Evolutionary conservation across 192 early-diverging fungal genomes (phyloP).

Genomic region (Mycoemilia scoparia): DNA sequence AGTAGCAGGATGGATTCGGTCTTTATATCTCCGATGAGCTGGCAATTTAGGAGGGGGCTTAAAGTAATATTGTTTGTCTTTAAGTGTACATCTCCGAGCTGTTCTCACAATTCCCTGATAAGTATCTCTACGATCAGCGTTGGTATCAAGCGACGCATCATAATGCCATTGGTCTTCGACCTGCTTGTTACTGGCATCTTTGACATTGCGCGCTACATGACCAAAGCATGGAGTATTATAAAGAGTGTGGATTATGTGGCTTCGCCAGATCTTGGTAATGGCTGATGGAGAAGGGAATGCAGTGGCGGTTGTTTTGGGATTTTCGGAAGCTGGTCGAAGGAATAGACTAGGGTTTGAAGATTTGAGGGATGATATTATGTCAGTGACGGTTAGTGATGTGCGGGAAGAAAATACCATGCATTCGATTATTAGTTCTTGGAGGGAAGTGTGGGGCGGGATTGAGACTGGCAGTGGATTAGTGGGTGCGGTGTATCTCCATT

Average conservation of each 20-base stretch:
- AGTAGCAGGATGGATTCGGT: too few species aligned
- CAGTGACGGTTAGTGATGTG: slow-evolving; percentile 30
- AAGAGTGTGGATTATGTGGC: slow-evolving; percentile 19
- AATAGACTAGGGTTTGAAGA: too few species aligned
- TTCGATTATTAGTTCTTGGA: slow-evolving; percentile 20
- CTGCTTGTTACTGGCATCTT: slow-evolving; percentile 28
- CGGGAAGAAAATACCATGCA: slow-evolving; percentile 33
- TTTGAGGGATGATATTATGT: too few species aligned
- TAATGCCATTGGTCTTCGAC: slow-evolving; percentile 35
- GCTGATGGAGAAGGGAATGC: slow-evolving; percentile 14
- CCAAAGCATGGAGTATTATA: slow-evolving; percentile 28
- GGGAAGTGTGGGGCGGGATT: slow-evolving; percentile 3
- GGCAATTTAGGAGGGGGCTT: slow-evolving; percentile 33
- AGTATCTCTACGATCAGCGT: slow-evolving; percentile 18
- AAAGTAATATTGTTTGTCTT: slow-evolving; percentile 33
- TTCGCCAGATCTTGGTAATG: slow-evolving; percentile 12
- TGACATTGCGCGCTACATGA: slow-evolving; percentile 28
- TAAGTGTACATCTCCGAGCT: slow-evolving; percentile 31
- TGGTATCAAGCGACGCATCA: slow-evolving; percentile 21
- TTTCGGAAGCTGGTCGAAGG: too few species aligned
- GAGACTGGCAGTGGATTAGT: slow-evolving; percentile 8
- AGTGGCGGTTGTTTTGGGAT: too few species aligned
- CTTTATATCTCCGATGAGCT: too few species aligned
- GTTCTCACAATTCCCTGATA: slow-evolving; percentile 31
- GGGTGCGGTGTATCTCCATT: slow-evolving; percentile 17